Evolutionary conservation across 331 rosid genomes (phyloP).

Genomic region (Rhamnella rubrinervis): DNA sequence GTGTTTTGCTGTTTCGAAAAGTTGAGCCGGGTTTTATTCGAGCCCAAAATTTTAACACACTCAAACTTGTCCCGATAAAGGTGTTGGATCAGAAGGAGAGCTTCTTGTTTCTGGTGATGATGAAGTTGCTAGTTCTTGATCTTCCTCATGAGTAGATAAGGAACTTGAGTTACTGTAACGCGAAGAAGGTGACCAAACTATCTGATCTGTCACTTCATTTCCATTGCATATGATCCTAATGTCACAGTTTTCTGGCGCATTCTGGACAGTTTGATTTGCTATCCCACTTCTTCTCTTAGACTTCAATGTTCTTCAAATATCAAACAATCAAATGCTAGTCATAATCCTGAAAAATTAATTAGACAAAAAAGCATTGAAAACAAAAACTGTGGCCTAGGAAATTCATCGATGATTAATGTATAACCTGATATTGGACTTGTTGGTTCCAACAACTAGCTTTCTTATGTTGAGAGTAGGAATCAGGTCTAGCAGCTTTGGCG

Average conservation of each 20-base stretch:
- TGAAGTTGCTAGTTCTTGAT: conserved; percentile 7
- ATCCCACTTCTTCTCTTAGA: conserved; percentile 27
- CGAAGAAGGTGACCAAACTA: conserved; percentile 13
- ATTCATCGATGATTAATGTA: background rate
- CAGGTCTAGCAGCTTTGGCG: conserved; percentile 44
- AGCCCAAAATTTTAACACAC: background rate
- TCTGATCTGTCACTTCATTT: conserved; percentile 37
- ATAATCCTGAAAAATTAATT: background rate
- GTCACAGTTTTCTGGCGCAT: conserved; percentile 44
- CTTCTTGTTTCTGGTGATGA: background rate
- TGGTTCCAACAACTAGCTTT: conserved; percentile 57
- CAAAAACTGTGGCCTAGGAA: background rate
- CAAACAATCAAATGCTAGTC: background rate
- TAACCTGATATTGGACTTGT: conserved; percentile 44
- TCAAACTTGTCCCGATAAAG: background rate
- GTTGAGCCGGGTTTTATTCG: too few species aligned
- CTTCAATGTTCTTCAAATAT: conserved; percentile 31
- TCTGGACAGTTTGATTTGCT: conserved; percentile 34
- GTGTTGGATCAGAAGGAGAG: background rate
- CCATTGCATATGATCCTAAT: conserved; percentile 56
- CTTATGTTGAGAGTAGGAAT: conserved; percentile 30
- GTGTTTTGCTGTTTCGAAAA: too few species aligned
- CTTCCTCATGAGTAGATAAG: conserved; percentile 11
- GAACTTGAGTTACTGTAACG: background rate
- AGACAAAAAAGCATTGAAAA: background rate